Conservation (phyloP, 768 basidiomycete species). For the Lactifluus pinguis region DNA sequence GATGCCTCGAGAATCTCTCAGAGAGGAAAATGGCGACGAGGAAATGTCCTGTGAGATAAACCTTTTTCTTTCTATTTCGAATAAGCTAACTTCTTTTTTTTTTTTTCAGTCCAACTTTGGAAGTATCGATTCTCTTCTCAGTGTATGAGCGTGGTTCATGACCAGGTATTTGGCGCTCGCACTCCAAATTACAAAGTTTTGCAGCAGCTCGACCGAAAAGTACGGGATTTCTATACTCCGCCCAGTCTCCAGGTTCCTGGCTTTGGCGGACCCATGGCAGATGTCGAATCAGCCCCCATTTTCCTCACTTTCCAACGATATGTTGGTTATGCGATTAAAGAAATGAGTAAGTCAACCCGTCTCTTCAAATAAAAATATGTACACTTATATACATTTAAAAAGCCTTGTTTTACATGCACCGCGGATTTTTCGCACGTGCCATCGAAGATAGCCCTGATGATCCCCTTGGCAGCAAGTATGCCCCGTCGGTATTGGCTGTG, state of each 20-base stretch:
- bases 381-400: neutral
- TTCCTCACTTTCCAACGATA: conserved; percentile 62
- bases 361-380: neutral
- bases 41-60: conserved; percentile 53
- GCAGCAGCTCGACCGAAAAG: conserved; percentile 57
- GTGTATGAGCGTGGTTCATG: conserved; percentile 55
- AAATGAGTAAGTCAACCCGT: conserved; percentile 43
- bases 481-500: conserved; percentile 57
- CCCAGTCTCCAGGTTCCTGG: conserved; percentile 56
- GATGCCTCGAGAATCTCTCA: conserved; percentile 42
- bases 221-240: conserved; percentile 54
- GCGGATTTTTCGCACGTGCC: conserved; percentile 65
- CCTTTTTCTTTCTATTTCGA: neutral
- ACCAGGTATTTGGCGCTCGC: conserved; percentile 58
- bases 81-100: conserved; percentile 1
- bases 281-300: conserved; percentile 38
- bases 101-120: conserved; percentile 49
- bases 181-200: conserved; percentile 52
- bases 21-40: conserved; percentile 38
- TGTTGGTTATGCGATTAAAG: conserved; percentile 55
- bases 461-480: conserved; percentile 62
- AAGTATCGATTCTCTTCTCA: conserved; percentile 58
- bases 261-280: conserved; percentile 39
- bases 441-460: conserved; percentile 53
- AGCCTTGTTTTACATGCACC: conserved; percentile 68